Conservation (phyloP, 345 rosid genomes). For the Lumnitzera littorea region DNA sequence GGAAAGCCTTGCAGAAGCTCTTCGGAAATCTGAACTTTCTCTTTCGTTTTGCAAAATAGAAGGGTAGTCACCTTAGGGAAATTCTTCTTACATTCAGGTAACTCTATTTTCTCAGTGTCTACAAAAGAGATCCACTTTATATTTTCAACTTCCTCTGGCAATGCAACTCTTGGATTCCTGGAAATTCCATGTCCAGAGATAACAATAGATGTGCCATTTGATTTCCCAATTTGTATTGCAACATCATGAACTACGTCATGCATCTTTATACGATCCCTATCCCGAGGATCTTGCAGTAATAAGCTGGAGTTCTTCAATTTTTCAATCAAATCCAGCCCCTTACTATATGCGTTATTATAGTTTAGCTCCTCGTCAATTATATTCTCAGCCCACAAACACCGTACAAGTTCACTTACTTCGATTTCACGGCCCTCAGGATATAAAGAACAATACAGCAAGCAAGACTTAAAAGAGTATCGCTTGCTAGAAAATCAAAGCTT, state of each 20-base stretch:
- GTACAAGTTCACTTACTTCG: conserved; percentile 24
- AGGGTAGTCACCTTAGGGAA: conserved; percentile 16
- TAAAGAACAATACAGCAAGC: conserved; percentile 39
- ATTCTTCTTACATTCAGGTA: conserved; percentile 18
- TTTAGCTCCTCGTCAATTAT: conserved; percentile 22
- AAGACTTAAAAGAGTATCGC: conserved; percentile 16
- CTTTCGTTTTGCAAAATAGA: conserved; percentile 28
- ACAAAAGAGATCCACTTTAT: conserved; percentile 28
- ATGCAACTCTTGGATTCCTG: conserved; percentile 15
- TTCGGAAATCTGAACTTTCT: conserved; percentile 13
- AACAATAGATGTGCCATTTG: conserved; percentile 24
- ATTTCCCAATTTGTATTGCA: conserved; percentile 29
- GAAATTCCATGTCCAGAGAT: conserved; percentile 21
- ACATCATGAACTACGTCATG: conserved; percentile 43
- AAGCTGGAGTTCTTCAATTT: no score
- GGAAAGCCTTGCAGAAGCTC: conserved; percentile 21
- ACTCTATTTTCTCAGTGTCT: conserved; percentile 20
- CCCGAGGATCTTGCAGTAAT: no score
- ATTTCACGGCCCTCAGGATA: conserved; percentile 38
- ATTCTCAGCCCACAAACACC: conserved; percentile 38
- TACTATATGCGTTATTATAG: conserved; percentile 17
- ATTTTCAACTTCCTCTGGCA: conserved; percentile 14
- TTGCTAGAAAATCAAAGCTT: conserved; percentile 27
- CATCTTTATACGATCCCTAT: conserved; percentile 30
- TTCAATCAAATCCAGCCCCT: conserved; percentile 33